Conservation (phyloP, 2,329 filamentous ascomycete species). For the Ophiostoma populinum region DNA sequence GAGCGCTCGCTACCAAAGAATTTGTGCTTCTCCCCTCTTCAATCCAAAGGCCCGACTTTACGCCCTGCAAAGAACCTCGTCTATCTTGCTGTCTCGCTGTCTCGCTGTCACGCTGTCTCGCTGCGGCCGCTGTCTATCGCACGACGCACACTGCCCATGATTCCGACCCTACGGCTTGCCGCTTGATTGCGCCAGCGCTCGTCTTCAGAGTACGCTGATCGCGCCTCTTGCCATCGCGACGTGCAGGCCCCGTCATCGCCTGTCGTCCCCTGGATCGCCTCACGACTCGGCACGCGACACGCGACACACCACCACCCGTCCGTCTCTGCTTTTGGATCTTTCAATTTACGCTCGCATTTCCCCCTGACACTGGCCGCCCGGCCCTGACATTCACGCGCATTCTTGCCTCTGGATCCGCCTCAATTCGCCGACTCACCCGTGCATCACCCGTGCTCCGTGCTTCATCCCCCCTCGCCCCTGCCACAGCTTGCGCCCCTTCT, state of each 20-base stretch:
- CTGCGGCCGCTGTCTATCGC: neutral
- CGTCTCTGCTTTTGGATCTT: too few species aligned
- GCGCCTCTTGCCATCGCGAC: conserved; percentile 4
- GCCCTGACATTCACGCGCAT: too few species aligned
- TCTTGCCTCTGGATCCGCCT: too few species aligned
- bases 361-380: too few species aligned
- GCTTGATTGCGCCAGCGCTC: conserved; percentile 10
- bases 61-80: neutral
- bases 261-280: too few species aligned
- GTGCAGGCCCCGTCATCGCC: neutral
- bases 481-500: conserved; percentile 1
- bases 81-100: too few species aligned
- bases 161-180: conserved; percentile 2
- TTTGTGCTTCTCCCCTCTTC: conserved; percentile 1
- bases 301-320: too few species aligned
- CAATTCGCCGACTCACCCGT: too few species aligned
- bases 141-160: conserved; percentile 4
- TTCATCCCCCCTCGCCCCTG: conserved; percentile 15
- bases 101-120: too few species aligned
- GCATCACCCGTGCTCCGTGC: neutral
- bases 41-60: neutral
- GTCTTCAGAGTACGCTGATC: neutral
- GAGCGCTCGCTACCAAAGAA: conserved; percentile 1
- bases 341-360: too few species aligned
- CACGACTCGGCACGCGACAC: too few species aligned